Evolutionary conservation across 768 basidiomycete genomes (phyloP).

Genomic region (Calocybe cyanea): DNA sequence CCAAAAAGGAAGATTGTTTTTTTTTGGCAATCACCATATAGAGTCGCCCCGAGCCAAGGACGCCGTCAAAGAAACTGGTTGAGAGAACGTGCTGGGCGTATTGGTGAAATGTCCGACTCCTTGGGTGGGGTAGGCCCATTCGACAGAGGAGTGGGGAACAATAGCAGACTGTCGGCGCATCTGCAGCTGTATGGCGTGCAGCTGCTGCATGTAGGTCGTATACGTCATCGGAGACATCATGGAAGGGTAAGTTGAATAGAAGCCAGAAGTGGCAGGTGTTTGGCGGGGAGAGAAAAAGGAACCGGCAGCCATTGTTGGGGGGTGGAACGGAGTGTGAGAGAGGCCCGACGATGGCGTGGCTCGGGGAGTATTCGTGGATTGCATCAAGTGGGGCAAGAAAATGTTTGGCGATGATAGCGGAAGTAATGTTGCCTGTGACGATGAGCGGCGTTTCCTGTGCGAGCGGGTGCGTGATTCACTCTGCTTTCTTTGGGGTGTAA

Average conservation of each 20-base stretch:
- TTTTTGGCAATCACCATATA: constrained; percentile 18
- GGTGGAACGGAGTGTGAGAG: constrained; percentile 9
- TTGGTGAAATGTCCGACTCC: constrained; percentile 6
- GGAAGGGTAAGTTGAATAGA: constrained; percentile 16
- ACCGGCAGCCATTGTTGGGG: too few relatives aligned
- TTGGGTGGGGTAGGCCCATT: constrained; percentile 12
- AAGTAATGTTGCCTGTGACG: constrained; percentile 1
- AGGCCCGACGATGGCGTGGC: constrained; percentile 5
- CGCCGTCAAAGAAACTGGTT: constrained; percentile 3
- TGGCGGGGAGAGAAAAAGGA: constrained; percentile 5
- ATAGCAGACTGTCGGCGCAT: constrained; percentile 10
- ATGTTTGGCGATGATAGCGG: constrained; percentile 2
- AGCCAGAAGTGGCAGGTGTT: constrained; percentile 12
- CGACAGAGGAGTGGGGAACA: constrained; percentile 3
- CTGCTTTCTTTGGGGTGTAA: constrained; percentile 5
- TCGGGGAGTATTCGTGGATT: constrained; percentile 5
- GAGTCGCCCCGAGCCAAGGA: constrained; percentile 11
- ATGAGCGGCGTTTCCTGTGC: constrained; percentile 17
- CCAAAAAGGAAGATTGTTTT: too few relatives aligned
- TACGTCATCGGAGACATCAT: constrained; percentile 18
- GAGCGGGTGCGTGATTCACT: constrained; percentile 15
- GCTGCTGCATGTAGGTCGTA: constrained; percentile 20
- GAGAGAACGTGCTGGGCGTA: constrained; percentile 5
- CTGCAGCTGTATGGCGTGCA: constrained; percentile 20
- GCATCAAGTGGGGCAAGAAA: constrained; percentile 7